phyloP scores from a whole-genome alignment of 345 rosid genomes.

The Brassica carinata region DNA sequence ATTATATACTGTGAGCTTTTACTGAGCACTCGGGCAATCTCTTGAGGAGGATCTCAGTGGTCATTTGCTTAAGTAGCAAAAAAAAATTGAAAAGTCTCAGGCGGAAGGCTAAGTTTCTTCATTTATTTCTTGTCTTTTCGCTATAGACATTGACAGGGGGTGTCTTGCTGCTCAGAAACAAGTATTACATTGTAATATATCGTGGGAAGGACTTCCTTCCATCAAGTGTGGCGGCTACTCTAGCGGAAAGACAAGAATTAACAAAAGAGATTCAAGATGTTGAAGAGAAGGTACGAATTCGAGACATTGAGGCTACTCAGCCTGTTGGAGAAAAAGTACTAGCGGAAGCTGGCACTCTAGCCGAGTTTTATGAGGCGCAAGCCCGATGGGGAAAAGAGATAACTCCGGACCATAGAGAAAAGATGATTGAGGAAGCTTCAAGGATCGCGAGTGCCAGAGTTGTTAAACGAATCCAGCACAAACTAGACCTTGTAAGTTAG shows the following conservation, averaged over 20 bases:
- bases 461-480: slow-evolving; percentile 75
- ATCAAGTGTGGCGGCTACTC: slow-evolving; percentile 67
- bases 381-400: slow-evolving; percentile 87
- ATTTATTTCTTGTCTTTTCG: slow-evolving; percentile 14
- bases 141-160: slow-evolving; percentile 87
- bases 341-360: slow-evolving; percentile 85
- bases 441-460: slow-evolving; percentile 64
- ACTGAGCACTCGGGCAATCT: neutral
- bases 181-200: slow-evolving; percentile 82
- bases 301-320: slow-evolving; percentile 50
- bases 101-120: slow-evolving; percentile 14
- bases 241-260: slow-evolving; percentile 80
- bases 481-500: slow-evolving; percentile 70
- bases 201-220: slow-evolving; percentile 99
- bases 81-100: neutral
- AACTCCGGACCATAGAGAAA: slow-evolving; percentile 75
- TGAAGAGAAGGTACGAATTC: slow-evolving; percentile 71
- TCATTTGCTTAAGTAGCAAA: neutral
- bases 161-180: slow-evolving; percentile 86
- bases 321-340: slow-evolving; percentile 54
- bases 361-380: slow-evolving; percentile 98
- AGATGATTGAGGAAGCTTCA: slow-evolving; percentile 89
- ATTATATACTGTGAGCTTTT: slow-evolving; percentile 15
- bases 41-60: slow-evolving; percentile 20
- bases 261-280: slow-evolving; percentile 78